Base-by-base conservation (phyloP, 1,284 basidiomycete species). In the Fomitopsis schrenkii region DNA sequence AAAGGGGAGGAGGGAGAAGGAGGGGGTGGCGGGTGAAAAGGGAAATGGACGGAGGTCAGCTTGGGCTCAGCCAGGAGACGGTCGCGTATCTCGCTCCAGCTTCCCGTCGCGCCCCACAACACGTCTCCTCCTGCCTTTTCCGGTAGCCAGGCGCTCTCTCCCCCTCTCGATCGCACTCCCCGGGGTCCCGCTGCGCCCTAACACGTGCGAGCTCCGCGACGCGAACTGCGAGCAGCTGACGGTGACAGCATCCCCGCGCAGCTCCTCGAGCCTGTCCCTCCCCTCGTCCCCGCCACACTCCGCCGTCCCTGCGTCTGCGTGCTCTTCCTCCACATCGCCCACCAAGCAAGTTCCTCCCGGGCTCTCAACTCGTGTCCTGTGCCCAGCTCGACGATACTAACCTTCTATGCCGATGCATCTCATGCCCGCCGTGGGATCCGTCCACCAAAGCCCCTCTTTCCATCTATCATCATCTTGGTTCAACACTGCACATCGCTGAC, bases 21-120 rank as follows among this genome's bases (percentile, higher is more conserved):
- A 42, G 52, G 41, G 30, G 55, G 52, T 33, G 41, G 58, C 40
- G 41, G 57, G 50, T 54, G 58, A 52, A 54, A 35, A 30, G 41
- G 40, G 40, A 60, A 28, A 41, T 19, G 53, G 38, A 40, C n/a
- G 38, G 48, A 48, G 57, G 8, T 15, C 5, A 33, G 48, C 28
- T 30, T 33, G 26, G 48, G 14, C 38, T 40, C 38, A 40, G 38
- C 14, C 28, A 53, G 58, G 53, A 56, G 58, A 59, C 19, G 40
- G 59, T 56, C 45, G 53, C 44, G 54, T 59, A 54, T 59, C 52
- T 45, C 42, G 52, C 52, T 59, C 58, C 50, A 58, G 45, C 22
- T 22, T 22, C 22, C 22, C 30, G 45, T 46, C 22, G 48, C 26
- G 28, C 48, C 48, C 10, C 28, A 41, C 45, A 30, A 41, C 33